These are phyloP conservation scores for Dendrobium huoshanense DNA, from an alignment of 106 monocot species.

Conservation along the genomic window DNA sequence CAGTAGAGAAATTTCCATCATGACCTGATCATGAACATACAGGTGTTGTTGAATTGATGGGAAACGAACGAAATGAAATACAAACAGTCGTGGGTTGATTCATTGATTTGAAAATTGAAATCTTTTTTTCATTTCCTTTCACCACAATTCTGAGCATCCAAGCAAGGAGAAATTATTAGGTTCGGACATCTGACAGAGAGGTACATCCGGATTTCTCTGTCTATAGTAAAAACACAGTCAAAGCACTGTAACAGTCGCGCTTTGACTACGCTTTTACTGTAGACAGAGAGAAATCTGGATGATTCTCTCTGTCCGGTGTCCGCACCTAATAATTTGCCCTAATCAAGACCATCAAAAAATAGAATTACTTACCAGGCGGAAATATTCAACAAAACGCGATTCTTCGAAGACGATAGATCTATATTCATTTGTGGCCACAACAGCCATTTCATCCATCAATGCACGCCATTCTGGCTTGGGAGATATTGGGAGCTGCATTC, in stretches of 20 bases:
- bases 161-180: not conserved
- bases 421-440: constrained; percentile 80
- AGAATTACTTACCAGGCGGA: constrained; percentile 56
- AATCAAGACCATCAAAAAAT: not conserved
- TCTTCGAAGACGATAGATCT: constrained; percentile 85
- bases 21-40: not conserved
- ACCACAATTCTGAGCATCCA: not conserved
- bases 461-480: constrained; percentile 94
- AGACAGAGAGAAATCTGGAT: too few species aligned
- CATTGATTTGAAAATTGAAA: not conserved
- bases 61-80: not conserved
- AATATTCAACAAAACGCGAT: constrained; percentile 94
- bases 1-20: not conserved
- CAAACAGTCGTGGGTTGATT: not conserved
- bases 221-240: too few species aligned
- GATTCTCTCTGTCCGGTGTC: too few species aligned
- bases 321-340: too few species aligned
- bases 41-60: not conserved
- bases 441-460: constrained; percentile 89
- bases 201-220: too few species aligned
- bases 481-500: constrained; percentile 84
- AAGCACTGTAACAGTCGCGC: too few species aligned
- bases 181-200: too few species aligned
- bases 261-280: too few species aligned
- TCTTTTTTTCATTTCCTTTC: not conserved